These are phyloP conservation scores for Psilocybe sp. DNA, from an alignment of 768 basidiomycete genomes.

Conservation along the genomic window DNA sequence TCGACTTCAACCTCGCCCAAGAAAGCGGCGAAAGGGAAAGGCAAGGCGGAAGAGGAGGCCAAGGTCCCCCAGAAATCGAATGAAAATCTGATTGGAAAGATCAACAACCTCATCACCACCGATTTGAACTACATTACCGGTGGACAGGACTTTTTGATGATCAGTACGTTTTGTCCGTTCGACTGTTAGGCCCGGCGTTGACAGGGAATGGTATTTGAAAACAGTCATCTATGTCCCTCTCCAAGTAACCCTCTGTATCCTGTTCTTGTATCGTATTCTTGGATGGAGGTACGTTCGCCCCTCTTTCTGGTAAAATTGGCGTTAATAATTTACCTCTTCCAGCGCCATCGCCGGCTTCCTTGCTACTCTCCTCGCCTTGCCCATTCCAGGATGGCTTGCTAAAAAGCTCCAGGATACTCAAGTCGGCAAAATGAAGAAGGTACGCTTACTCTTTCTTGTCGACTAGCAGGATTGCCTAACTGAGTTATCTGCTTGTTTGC, in stretches of 20 bases:
- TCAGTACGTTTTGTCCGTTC: conserved; percentile 12
- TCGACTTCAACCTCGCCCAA: not conserved
- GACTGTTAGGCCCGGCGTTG: not conserved
- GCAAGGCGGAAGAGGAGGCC: not conserved
- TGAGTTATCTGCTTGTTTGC: not conserved
- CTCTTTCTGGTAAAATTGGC: not conserved
- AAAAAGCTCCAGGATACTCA: conserved; percentile 48
- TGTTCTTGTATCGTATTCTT: conserved; percentile 43
- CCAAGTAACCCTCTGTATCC: conserved; percentile 34
- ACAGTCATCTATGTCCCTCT: conserved; percentile 37
- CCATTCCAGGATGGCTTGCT: conserved; percentile 56
- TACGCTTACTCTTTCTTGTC: conserved; percentile 4
- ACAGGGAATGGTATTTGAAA: not conserved
- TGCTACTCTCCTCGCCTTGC: conserved; percentile 49
- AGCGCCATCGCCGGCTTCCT: conserved; percentile 59
- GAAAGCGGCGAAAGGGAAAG: not conserved
- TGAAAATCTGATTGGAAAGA: conserved; percentile 63
- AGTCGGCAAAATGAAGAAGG: conserved; percentile 46
- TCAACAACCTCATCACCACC: conserved; percentile 74
- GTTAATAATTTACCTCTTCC: not conserved
- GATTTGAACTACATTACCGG: conserved; percentile 44
- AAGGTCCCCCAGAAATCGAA: conserved; percentile 16
- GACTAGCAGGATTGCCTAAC: not conserved
- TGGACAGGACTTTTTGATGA: conserved; percentile 31
- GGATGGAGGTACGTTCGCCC: conserved; percentile 37